phyloP scores from a whole-genome alignment of 306 rosid genomes.

The Prunus persica region DNA sequence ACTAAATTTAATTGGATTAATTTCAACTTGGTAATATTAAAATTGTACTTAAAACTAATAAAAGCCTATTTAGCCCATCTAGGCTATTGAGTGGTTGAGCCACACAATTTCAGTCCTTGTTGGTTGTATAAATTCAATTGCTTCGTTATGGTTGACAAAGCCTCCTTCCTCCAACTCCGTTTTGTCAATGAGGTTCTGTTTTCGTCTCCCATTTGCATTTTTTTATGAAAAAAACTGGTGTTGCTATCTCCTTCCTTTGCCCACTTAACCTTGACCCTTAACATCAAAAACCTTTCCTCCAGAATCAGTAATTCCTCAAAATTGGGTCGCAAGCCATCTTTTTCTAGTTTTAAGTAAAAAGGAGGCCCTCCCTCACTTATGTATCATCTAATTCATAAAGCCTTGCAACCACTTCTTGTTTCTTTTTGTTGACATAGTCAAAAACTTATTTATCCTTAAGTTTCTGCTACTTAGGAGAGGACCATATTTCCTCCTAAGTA shows the following conservation, averaged over 20 bases:
- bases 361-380: not conserved
- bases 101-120: too few relatives aligned
- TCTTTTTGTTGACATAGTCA: not conserved
- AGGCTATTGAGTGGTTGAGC: too few relatives aligned
- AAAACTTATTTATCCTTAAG: not conserved
- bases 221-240: not conserved
- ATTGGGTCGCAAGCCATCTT: not conserved
- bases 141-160: not conserved
- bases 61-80: too few relatives aligned
- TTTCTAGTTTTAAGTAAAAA: not conserved
- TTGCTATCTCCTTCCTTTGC: not conserved
- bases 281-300: not conserved
- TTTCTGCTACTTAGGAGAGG: too few relatives aligned
- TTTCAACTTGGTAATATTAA: too few relatives aligned
- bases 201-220: not conserved
- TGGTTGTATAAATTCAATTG: not conserved
- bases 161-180: not conserved
- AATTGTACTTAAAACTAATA: too few relatives aligned
- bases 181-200: not conserved
- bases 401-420: not conserved
- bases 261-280: not conserved
- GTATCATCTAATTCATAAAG: not conserved
- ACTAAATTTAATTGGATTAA: too few relatives aligned
- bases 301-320: not conserved
- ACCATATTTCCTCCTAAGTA: too few relatives aligned